A percentile compares a stretch with the other conserved stretches of the same genome.
Conservation (phyloP, 306 rosid species). For the Cucumis cinereus region DNA sequence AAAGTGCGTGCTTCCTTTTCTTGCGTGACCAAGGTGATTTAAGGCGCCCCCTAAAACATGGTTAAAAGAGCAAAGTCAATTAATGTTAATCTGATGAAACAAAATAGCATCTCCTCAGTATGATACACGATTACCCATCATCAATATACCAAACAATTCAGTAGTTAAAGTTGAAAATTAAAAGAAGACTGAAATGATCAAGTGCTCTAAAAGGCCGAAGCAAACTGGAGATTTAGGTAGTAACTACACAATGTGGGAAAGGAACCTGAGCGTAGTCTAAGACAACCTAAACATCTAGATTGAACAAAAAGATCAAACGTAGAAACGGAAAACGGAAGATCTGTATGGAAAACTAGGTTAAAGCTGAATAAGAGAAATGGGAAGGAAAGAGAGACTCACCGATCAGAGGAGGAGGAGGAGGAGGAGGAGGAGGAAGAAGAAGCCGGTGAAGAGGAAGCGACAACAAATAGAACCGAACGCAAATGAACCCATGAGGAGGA, state of each 20-base stretch:
- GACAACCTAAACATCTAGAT: constrained; percentile 27
- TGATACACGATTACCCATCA: neutral
- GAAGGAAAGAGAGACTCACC: constrained; percentile 63
- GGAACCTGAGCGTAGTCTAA: constrained; percentile 6
- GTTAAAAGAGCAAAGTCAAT: neutral
- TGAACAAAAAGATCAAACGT: constrained; percentile 32
- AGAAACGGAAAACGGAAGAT: constrained; percentile 35
- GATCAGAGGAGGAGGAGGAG: constrained; percentile 61
- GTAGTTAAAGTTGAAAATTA: neutral
- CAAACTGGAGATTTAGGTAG: neutral
- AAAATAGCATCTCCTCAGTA: neutral
- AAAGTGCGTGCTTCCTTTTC: constrained; percentile 79
- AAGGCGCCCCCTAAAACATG: constrained; percentile 46
- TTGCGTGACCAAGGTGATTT: constrained; percentile 99
- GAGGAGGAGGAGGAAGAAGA: constrained; percentile 71
- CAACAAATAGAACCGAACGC: constrained; percentile 98
- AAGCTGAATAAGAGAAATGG: constrained; percentile 18
- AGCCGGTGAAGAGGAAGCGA: constrained; percentile 95
- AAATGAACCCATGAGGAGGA: constrained; percentile 93
- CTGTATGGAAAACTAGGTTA: constrained; percentile 31
- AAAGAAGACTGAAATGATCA: neutral
- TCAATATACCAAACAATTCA: neutral
- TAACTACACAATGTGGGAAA: neutral
- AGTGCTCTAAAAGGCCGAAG: neutral
- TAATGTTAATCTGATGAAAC: neutral